These are phyloP conservation scores for Adiantum capillusveneris DNA, from an alignment of 75 land plant species.

Conservation along the genomic window DNA sequence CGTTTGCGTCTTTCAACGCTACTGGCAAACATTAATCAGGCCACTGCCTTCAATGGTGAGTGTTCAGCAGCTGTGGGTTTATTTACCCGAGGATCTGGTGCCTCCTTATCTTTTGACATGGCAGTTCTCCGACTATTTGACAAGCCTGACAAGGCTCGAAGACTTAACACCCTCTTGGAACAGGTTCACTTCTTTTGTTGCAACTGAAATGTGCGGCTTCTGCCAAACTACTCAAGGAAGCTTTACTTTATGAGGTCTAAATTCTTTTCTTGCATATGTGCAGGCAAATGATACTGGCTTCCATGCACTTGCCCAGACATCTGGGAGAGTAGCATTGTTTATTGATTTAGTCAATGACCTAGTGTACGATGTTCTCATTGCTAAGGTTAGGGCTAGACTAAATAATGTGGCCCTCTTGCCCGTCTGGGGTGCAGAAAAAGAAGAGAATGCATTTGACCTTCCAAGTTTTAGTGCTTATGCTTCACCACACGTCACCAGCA, in stretches of 20 bases:
- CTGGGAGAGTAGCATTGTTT: constrained; percentile 82
- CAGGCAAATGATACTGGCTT: constrained; percentile 98
- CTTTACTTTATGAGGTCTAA: too few species aligned
- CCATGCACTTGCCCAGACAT: constrained; percentile 90
- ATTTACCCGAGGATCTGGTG: constrained; percentile 13
- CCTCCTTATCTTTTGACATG: constrained; percentile 53
- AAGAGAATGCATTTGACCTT: constrained; percentile 55
- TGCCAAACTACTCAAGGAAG: too few species aligned
- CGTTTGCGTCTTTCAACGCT: constrained; percentile 53
- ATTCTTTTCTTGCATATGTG: too few species aligned
- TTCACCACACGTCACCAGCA: constrained; percentile 69
- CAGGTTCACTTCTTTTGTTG: constrained; percentile 44
- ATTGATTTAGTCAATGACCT: constrained; percentile 89
- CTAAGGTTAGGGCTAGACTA: constrained; percentile 74
- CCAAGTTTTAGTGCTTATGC: constrained; percentile 96
- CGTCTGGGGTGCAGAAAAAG: constrained; percentile 78
- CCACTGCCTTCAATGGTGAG: background rate
- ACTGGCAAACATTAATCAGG: constrained; percentile 40
- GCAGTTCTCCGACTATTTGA: constrained; percentile 69
- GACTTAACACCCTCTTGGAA: constrained; percentile 67
- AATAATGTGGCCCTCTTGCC: constrained; percentile 61
- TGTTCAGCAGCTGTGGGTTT: background rate
- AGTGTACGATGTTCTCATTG: constrained; percentile 92
- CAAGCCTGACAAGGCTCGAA: constrained; percentile 73
- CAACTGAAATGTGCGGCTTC: too few species aligned